These are phyloP conservation scores for Rosa hybrid DNA, from an alignment of 331 rosid species.

Conservation along the genomic window DNA sequence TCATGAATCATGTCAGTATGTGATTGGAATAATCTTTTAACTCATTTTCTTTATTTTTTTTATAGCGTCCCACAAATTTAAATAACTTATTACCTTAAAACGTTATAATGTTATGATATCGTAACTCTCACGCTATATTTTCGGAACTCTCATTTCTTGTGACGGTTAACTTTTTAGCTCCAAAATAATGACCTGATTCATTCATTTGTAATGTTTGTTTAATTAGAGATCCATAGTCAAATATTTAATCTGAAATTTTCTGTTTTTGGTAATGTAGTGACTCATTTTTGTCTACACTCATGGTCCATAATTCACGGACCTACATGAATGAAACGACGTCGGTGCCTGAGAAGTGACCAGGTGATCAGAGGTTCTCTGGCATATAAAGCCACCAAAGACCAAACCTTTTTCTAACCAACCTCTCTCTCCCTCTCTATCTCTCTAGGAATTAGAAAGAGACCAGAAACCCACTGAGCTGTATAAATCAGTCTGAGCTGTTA, in stretches of 20 bases:
- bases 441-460: not conserved
- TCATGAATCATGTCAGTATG: too few species aligned
- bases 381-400: not conserved
- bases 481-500: not conserved
- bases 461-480: conserved; percentile 6
- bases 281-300: not conserved
- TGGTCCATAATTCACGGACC: not conserved
- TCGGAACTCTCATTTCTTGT: not conserved
- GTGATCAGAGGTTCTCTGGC: not conserved
- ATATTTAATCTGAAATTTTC: not conserved
- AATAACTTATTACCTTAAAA: too few species aligned
- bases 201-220: too few species aligned
- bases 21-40: too few species aligned
- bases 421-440: not conserved
- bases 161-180: not conserved
- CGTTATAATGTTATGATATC: too few species aligned
- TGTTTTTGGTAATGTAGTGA: not conserved
- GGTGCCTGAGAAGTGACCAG: not conserved
- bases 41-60: too few species aligned
- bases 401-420: not conserved
- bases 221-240: not conserved
- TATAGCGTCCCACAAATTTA: too few species aligned
- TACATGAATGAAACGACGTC: not conserved
- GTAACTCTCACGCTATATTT: too few species aligned
- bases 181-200: not conserved